phyloP scores from a whole-genome alignment of 2,329 filamentous ascomycete genomes.

The Sclerotinia borealis region DNA sequence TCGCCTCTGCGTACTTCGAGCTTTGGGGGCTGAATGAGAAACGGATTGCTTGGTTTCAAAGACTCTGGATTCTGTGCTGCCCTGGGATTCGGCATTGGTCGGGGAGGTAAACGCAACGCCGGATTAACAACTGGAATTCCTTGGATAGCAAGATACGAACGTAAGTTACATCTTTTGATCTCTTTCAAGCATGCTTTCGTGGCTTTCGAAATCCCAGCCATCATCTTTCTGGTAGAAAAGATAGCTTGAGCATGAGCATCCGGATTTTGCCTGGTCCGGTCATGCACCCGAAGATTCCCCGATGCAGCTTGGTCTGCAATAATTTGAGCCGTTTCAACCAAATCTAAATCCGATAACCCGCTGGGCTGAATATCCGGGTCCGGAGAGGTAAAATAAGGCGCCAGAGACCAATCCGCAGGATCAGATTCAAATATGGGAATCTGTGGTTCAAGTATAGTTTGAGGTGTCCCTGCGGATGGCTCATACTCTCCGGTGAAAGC shows the following conservation, averaged over 20 bases:
- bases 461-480: constrained; percentile 23
- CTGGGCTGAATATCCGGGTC: constrained; percentile 39
- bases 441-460: constrained; percentile 25
- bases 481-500: constrained; percentile 28
- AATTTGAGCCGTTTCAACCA: constrained; percentile 62
- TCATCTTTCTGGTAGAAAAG: constrained; percentile 25
- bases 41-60: constrained; percentile 47
- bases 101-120: constrained; percentile 41
- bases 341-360: constrained; percentile 47
- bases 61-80: constrained; percentile 17
- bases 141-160: constrained; percentile 49
- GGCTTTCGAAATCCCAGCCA: constrained; percentile 42
- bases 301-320: constrained; percentile 64
- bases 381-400: constrained; percentile 53
- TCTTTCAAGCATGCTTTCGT: constrained; percentile 41
- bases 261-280: constrained; percentile 7
- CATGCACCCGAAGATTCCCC: constrained; percentile 36
- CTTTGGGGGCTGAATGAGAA: constrained; percentile 61
- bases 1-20: constrained; percentile 67
- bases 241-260: constrained; percentile 13
- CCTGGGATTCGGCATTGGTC: constrained; percentile 27
- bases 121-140: constrained; percentile 50
- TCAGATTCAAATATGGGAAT: constrained; percentile 30
- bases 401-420: constrained; percentile 38
- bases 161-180: constrained; percentile 39